phyloP scores from a whole-genome alignment of 192 early-diverging fungal genomes.

The Funneliformis mosseae region DNA sequence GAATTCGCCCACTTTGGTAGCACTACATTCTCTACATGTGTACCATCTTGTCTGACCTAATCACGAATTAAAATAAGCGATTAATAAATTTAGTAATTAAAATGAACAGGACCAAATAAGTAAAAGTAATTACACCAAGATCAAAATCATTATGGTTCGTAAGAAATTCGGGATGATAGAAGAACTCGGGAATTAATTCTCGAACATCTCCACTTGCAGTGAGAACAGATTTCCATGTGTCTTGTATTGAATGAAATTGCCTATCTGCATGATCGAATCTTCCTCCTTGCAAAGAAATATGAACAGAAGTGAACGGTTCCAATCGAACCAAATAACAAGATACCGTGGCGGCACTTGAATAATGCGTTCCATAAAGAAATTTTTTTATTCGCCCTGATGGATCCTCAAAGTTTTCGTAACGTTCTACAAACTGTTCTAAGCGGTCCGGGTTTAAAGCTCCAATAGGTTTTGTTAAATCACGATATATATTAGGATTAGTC shows the following conservation, averaged over 20 bases:
- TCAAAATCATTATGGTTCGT: constrained; percentile 61
- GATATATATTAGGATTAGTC: constrained; percentile 61
- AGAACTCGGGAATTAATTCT: constrained; percentile 93
- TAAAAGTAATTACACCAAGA: constrained; percentile 40
- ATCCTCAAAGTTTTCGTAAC: constrained; percentile 49
- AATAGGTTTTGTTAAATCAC: constrained; percentile 86
- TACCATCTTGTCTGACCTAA: constrained; percentile 29
- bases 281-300: constrained; percentile 55
- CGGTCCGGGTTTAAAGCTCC: constrained; percentile 72
- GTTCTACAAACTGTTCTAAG: constrained; percentile 55
- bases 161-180: constrained; percentile 86
- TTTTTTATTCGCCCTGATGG: constrained; percentile 46
- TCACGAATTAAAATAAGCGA: not conserved
- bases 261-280: constrained; percentile 78
- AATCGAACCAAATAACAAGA: constrained; percentile 79
- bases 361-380: constrained; percentile 93
- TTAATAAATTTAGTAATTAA: not conserved
- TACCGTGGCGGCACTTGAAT: constrained; percentile 83
- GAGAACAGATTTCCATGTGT: constrained; percentile 59
- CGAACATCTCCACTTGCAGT: constrained; percentile 72
- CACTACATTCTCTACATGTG: constrained; percentile 47
- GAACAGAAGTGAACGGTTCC: constrained; percentile 74
- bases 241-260: constrained; percentile 68
- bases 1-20: constrained; percentile 76
- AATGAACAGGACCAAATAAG: not conserved